Evolutionary conservation across 2,329 filamentous ascomycete genomes (phyloP), one percentile per base, ranked within the genome.

Genomic region (Beauveria sp.): DNA sequence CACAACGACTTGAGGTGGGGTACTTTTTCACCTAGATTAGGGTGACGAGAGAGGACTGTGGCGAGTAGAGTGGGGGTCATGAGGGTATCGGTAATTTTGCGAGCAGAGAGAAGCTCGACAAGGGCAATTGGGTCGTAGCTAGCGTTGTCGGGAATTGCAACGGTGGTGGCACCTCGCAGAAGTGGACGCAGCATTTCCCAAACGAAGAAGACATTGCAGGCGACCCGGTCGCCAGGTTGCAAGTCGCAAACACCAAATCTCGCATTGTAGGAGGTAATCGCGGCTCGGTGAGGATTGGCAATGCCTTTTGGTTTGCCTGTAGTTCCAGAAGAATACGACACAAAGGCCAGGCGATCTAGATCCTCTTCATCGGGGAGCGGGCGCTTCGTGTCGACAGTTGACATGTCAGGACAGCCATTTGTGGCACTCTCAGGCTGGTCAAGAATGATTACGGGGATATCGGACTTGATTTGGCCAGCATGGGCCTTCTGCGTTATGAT

Each of bases 151-250:
- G 89, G 88, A 18, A 93, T 85, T 3, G 87, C 83, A 24, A 92
- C 82, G 5, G 90, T 87, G 0, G 90, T 91, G 3, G 89, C 90
- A 66, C 90, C 90, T 60, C 89, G 83, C 60, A 93, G 71, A 50
- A 93, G 77, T 9, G 90, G 90, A 5, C 90, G 87, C 60, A 93
- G 73, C 61, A 93, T 92, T 71, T 93, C 90, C 90, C 90, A 93
- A 52, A 93, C 81, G 70, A 93, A 93, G 73, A 93, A 93, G 63
- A 93, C 90, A 77, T 93, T 93, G 75, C 89, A 93, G n/a, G 90
- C 90, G 12, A 93, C 89, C 7, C 90, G 83, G 66, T 92, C 90
- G 18, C 89, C 89, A 0, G 86, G 86, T 20, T 81, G 74, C 3
- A 91, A 77, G 70, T 93, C 86, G 65, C 85, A 88, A 54, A 93